These are phyloP conservation scores for Euphorbia lathyris DNA, from an alignment of 345 rosid genomes.

Conservation along the genomic window DNA sequence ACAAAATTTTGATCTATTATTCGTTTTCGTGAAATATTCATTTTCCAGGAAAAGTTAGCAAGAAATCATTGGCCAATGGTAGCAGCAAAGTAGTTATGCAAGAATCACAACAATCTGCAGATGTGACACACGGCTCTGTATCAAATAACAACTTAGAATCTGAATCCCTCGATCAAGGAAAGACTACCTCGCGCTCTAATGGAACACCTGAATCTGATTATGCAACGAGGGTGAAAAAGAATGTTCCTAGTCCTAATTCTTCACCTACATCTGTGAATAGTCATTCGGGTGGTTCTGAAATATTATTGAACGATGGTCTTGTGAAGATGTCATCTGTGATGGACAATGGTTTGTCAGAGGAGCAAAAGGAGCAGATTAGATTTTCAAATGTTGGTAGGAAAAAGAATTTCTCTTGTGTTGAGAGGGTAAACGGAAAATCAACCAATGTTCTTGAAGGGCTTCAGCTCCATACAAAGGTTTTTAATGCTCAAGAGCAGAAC, in stretches of 20 bases:
- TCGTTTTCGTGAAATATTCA: background rate
- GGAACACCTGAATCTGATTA: background rate
- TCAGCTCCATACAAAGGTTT: constrained; percentile 51
- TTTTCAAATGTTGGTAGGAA: constrained; percentile 37
- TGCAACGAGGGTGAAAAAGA: background rate
- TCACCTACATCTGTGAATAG: constrained; percentile 10
- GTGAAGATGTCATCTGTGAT: background rate
- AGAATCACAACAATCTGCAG: background rate
- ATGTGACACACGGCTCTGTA: background rate
- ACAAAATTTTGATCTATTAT: no score
- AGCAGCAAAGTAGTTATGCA: background rate
- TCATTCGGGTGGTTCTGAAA: constrained; percentile 11
- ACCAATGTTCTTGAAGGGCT: constrained; percentile 53
- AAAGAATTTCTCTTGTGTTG: constrained; percentile 48
- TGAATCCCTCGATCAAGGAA: background rate
- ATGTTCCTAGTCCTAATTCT: background rate
- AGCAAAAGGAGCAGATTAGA: constrained; percentile 33
- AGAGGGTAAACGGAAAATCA: constrained; percentile 44
- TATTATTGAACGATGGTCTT: constrained; percentile 24
- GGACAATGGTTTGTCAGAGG: constrained; percentile 22
- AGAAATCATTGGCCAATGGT: background rate
- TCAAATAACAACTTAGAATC: background rate
- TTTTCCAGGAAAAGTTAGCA: background rate
- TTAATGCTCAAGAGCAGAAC: constrained; percentile 58
- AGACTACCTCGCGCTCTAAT: background rate